A percentile compares a stretch with the other conserved stretches of the same genome.
These are phyloP conservation scores for Fusarium duplospermum DNA, from an alignment of 2,329 filamentous ascomycete species.

Conservation along the genomic window DNA sequence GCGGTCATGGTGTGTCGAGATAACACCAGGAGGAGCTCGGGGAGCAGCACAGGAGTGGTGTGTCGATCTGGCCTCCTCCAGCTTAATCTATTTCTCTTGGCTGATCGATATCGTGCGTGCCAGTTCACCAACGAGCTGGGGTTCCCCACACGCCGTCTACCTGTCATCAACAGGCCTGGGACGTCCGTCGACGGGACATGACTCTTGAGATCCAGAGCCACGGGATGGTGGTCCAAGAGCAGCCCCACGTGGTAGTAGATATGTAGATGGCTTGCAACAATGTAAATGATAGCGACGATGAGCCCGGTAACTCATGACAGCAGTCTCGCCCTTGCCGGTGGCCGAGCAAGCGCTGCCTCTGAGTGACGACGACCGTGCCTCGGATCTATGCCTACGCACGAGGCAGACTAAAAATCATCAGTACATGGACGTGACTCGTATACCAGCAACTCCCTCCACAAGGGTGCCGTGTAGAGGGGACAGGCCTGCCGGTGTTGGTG, in stretches of 20 bases:
- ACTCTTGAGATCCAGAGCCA: not conserved
- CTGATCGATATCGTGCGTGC: not conserved
- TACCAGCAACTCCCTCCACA: not conserved
- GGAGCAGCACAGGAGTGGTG: not conserved
- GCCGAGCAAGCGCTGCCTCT: not conserved
- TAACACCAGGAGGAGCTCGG: not conserved
- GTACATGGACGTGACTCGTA: constrained; percentile 7
- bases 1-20: constrained; percentile 10
- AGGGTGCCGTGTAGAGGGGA: not conserved
- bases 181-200: not conserved
- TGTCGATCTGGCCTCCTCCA: not conserved
- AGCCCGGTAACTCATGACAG: not conserved
- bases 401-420: constrained; percentile 2
- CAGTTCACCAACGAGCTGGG: not conserved
- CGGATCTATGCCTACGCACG: not conserved
- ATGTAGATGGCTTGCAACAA: not conserved
- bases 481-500: not conserved
- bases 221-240: not conserved
- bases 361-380: not conserved
- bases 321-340: not conserved
- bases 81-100: not conserved
- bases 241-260: not conserved
- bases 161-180: not conserved
- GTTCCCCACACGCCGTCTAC: not conserved
- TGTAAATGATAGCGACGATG: not conserved